Evolutionary conservation across 352 stramenopile species (phyloP).

Genomic region (Phytophthora cajani): DNA sequence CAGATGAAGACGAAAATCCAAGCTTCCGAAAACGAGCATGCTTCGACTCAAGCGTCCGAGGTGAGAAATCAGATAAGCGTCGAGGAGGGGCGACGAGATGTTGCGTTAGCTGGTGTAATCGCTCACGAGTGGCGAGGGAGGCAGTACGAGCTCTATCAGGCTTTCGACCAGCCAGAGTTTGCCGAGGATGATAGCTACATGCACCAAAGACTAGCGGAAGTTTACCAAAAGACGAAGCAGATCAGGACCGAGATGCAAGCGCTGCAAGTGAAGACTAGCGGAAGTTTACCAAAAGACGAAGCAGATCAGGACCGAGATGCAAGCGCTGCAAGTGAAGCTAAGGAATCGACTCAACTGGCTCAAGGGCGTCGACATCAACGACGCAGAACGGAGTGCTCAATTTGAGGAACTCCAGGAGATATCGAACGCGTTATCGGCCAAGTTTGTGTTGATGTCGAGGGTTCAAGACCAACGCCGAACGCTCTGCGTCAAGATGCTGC

Average conservation of each 20-base stretch:
- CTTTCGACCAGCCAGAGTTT: background rate
- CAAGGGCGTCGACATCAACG: background rate
- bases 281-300: background rate
- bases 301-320: background rate
- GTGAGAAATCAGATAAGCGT: background rate
- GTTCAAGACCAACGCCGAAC: background rate
- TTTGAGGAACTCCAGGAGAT: background rate
- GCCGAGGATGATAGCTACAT: background rate
- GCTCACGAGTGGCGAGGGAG: background rate
- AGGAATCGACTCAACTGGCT: background rate
- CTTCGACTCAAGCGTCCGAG: background rate
- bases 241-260: background rate
- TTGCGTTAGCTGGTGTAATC: background rate
- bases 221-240: background rate
- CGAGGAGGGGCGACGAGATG: background rate
- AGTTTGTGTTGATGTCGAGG: background rate
- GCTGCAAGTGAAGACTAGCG: background rate
- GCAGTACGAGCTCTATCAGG: background rate
- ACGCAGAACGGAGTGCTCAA: background rate
- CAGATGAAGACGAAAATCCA: background rate
- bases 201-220: background rate
- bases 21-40: background rate
- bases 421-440: background rate
- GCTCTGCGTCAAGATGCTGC: background rate
- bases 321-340: background rate